phyloP scores from a whole-genome alignment of 2,329 filamentous ascomycete genomes.

The Chaetomiaceae sp. region DNA sequence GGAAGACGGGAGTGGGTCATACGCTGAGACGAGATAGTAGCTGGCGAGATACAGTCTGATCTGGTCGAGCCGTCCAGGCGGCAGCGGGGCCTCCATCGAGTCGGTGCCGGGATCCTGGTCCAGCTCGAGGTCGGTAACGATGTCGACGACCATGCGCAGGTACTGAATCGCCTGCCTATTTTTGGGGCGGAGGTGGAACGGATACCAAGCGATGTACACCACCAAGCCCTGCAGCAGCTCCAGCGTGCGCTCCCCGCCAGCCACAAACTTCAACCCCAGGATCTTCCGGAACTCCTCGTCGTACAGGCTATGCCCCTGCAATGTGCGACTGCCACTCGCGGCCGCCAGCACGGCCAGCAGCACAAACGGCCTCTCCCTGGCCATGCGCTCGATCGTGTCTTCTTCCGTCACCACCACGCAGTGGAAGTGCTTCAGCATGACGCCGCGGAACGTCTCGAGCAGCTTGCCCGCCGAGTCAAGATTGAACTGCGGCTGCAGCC shows the following conservation, averaged over 20 bases:
- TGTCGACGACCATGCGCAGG: constrained; percentile 47
- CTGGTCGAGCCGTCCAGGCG: constrained; percentile 35
- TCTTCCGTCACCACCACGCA: constrained; percentile 39
- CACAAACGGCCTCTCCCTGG: constrained; percentile 46
- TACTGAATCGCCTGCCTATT: constrained; percentile 48
- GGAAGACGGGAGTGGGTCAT: too few relatives aligned
- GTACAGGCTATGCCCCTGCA: constrained; percentile 49
- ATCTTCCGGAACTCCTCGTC: constrained; percentile 55
- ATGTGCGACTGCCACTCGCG: constrained; percentile 42
- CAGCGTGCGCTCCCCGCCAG: constrained; percentile 51
- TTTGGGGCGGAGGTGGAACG: constrained; percentile 49
- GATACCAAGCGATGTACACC: constrained; percentile 56
- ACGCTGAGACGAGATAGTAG: constrained; percentile 42
- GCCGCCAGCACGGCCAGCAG: constrained; percentile 50
- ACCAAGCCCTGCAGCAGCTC: constrained; percentile 54
- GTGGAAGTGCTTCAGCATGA: constrained; percentile 41
- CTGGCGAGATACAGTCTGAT: constrained; percentile 44
- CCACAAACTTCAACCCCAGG: constrained; percentile 51
- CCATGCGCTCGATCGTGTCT: constrained; percentile 40
- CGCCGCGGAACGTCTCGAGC: constrained; percentile 37
- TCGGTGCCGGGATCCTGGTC: constrained; percentile 36
- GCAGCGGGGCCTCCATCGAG: constrained; percentile 21
- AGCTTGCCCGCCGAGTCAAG: constrained; percentile 47
- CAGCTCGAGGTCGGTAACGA: constrained; percentile 46
- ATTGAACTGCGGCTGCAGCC: constrained; percentile 50